phyloP scores from a whole-genome alignment of 257 asterid species.

The Jasminum sambac region DNA sequence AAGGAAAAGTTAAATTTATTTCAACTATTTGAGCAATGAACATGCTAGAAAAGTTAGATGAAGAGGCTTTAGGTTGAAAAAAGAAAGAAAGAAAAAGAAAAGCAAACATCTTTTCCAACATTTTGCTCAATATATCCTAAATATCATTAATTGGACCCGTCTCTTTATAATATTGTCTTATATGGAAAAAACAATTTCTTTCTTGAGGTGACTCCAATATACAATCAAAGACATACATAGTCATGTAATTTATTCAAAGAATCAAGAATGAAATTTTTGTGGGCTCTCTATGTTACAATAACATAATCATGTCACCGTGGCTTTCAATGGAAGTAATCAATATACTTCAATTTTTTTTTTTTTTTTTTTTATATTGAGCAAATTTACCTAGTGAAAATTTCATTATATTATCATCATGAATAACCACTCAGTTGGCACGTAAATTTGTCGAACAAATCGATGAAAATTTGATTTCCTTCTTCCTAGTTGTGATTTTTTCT shows the following conservation, averaged over 20 bases:
- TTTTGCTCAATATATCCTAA: background rate
- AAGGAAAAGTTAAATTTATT: background rate
- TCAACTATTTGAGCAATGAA: background rate
- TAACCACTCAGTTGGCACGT: background rate
- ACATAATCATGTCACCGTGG: constrained; percentile 4
- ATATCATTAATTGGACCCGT: no score
- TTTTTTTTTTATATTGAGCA: background rate
- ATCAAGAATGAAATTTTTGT: background rate
- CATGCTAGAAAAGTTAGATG: background rate
- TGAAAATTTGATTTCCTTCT: background rate
- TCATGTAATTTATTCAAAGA: no score
- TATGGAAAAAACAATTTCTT: no score
- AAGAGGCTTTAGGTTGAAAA: background rate
- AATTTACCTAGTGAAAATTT: background rate
- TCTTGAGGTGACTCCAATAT: no score
- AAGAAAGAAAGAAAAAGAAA: background rate
- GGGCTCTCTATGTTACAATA: background rate
- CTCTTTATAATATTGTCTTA: no score
- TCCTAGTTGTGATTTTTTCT: background rate
- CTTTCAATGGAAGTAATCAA: constrained; percentile 5
- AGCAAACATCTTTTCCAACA: constrained; percentile 1
- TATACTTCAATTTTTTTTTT: no score
- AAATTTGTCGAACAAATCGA: background rate
- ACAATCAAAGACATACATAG: no score
- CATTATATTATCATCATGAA: background rate